Conservation (phyloP, 225 moss, liverwort and hornwort species). For the Marchantia polymorpha region DNA sequence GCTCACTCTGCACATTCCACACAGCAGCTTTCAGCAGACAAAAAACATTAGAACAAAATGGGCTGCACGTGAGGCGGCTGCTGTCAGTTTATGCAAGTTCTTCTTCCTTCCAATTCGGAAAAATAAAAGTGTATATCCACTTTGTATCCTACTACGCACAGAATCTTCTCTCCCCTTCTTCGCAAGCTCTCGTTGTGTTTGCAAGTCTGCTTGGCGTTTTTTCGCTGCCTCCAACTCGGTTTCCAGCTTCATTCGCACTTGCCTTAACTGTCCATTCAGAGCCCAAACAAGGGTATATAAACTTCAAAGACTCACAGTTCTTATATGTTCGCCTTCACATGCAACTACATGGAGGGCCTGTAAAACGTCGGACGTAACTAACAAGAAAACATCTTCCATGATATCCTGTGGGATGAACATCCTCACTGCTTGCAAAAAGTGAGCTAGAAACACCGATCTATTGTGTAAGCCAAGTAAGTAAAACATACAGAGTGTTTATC, state of each 20-base stretch:
- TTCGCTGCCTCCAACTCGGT: conserved; percentile 44
- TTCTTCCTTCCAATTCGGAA: neutral
- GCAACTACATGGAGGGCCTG: neutral
- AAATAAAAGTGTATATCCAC: neutral
- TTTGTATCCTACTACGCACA: conserved; percentile 12
- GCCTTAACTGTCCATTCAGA: conserved; percentile 45
- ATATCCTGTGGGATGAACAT: neutral
- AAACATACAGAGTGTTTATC: neutral
- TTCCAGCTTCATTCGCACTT: conserved; percentile 58
- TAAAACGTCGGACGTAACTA: neutral
- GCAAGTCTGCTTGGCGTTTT: conserved; percentile 53
- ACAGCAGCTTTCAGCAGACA: neutral
- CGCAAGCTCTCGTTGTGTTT: conserved; percentile 48
- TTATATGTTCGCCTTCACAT: neutral
- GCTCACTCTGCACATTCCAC: conserved; percentile 45
- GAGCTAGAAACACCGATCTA: neutral
- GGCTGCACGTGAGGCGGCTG: neutral
- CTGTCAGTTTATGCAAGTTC: neutral
- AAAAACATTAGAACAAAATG: neutral
- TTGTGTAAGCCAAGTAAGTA: too few relatives aligned
- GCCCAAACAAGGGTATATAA: neutral
- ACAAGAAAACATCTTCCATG: neutral
- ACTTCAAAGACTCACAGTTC: neutral
- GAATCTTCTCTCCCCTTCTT: conserved; percentile 77
- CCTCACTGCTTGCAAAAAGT: neutral